Evolutionary conservation across 257 asterid species (phyloP).

Genomic region (Buddleja alternifolia): DNA sequence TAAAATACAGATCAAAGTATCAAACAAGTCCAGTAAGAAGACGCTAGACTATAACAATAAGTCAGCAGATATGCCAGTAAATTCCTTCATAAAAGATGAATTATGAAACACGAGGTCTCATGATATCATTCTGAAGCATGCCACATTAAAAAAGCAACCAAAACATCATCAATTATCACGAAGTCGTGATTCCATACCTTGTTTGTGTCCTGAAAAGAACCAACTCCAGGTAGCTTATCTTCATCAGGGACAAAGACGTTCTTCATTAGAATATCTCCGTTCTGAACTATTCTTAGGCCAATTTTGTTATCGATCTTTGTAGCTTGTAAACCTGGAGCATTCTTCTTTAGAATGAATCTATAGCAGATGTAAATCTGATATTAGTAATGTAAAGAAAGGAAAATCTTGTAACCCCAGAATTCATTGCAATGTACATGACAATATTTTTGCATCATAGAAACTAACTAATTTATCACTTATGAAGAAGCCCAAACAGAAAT

Average conservation of each 20-base stretch:
- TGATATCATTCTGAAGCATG: too few species aligned
- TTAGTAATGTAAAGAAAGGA: conserved; percentile 15
- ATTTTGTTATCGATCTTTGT: conserved; percentile 96
- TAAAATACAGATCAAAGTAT: conserved; percentile 1
- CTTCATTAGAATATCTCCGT: conserved; percentile 84
- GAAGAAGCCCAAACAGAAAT: too few species aligned
- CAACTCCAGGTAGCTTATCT: conserved; percentile 85
- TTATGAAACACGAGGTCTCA: too few species aligned
- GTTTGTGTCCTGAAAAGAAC: conserved; percentile 89
- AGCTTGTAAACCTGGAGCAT: conserved; percentile 82
- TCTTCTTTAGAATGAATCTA: conserved; percentile 86
- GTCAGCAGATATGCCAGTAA: conserved; percentile 10
- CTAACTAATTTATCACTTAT: too few species aligned
- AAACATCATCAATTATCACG: conserved; percentile 14
- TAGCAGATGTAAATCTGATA: conserved; percentile 35
- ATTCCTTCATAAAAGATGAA: too few species aligned
- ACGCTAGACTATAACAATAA: neutral
- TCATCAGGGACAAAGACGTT: conserved; percentile 90
- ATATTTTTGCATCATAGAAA: too few species aligned
- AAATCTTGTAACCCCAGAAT: conserved; percentile 22
- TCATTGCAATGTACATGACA: neutral
- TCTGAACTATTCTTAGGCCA: conserved; percentile 91
- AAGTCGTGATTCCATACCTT: conserved; percentile 55
- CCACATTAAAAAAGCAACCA: too few species aligned
- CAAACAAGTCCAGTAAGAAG: conserved; percentile 21